Evolutionary conservation across 129 eudicot species (phyloP), one percentile per base, ranked within the genome.

Genomic region (Arctium lappa): DNA sequence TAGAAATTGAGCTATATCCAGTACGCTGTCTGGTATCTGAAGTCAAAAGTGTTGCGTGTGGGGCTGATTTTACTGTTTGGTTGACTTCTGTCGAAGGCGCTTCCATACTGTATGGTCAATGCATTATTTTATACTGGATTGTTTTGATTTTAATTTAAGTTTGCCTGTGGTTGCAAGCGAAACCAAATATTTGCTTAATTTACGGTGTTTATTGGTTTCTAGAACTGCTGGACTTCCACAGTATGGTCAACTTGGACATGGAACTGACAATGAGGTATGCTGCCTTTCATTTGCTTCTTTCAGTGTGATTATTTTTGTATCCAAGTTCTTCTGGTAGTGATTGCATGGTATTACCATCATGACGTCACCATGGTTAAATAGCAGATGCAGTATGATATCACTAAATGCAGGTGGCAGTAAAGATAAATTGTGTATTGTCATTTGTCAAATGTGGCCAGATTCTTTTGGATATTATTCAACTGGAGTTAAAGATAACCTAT

Each of bases 201-300:
- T 75, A 56, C n/a, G 12, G 4, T 2, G 15, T 81, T 75, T 78
- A 9, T 36, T n/a, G 31, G 48, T 73, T 84, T 42, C 4, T 69
- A 84, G 99, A 71, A 93, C 99, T 86, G 97, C 97, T 85, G 99
- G 99, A 83, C 97, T 95, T 81, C 99, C 99, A 66, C 98, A 95
- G 66, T 93, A 91, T 84, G 99, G 98, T 86, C 99, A 95, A 86
- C 97, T 95, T 79, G 99, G 99, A 40, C 99, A 95, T 87, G 97
- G 97, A 69, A 88, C 98, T 63, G 93, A 95, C 79, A 90, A 93
- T 79, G 99, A 95, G 99, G 99, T 95, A 78, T 30, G 39, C 44
- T 38, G 62, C 32, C 31, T 40, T 3, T 22, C 31, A 31, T 77
- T 46, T 6, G 12, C 56, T 39, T 30, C 30, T n/a, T 29, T 30